Base-by-base conservation (phyloP, 2,329 filamentous ascomycete genomes). In the Lecanoromycetidae sp. region DNA sequence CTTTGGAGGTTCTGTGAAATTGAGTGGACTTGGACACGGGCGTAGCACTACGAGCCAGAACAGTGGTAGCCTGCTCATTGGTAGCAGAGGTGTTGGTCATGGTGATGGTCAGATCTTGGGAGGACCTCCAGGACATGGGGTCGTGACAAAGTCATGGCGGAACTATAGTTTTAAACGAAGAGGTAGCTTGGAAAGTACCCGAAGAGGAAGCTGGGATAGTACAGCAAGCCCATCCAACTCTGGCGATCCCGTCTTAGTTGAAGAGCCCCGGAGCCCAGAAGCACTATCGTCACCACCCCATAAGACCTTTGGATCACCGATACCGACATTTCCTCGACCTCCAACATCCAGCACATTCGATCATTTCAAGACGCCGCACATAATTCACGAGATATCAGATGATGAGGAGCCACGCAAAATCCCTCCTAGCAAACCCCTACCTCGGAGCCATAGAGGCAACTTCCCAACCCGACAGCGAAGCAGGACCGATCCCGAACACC, bases 11-110 rank as follows among this genome's bases (percentile, higher is more conserved):
- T 39, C 29, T n/a, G n/a, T n/a, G 26, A 36, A 32, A 20, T 23
- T 45, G 19, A 48, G 48, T 29, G 51, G 51, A 9, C 10, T 52
- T 25, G 50, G 50, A 17, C 50, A 49, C 20, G 50, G 46, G 35
- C 32, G 38, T 8, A 43, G 40, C 25, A 17, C 27, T 10, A 20
- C 43, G 13, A 48, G 49, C 32, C 39, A 36, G 17, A 23, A 36
- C 17, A 45, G 30, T 26, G 41, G 30, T 37, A 41, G 23, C 19
- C 17, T 33, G 10, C n/a, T 29, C 13, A 40, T 40, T 9, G 17
- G 19, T 7, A 39, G 39, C 22, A 43, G 29, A 35, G 37, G 35
- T 36, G n/a, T 44, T 10, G 39, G 52, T 22, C 30, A 43, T 27
- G 39, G 39, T 26, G 35, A 41, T 19, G 35, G 22, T 34, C 20